phyloP scores from a whole-genome alignment of 2,329 filamentous ascomycete genomes.

The Apiospora saccharicola region DNA sequence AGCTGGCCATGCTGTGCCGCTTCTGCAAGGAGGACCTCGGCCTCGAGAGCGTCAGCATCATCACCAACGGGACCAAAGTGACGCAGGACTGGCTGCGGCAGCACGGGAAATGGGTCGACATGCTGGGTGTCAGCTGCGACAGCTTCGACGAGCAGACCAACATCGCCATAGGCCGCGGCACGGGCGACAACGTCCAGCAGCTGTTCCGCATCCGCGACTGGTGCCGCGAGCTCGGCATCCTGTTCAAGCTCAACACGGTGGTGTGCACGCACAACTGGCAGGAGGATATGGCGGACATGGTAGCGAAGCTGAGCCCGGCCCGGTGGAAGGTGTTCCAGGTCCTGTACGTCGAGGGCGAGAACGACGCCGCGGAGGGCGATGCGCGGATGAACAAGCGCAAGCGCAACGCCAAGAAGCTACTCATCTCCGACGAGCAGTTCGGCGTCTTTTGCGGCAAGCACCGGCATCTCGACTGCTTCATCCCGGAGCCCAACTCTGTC shows the following conservation, averaged over 20 bases:
- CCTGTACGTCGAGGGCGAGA: constrained; percentile 60
- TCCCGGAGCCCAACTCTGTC: constrained; percentile 56
- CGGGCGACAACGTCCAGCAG: constrained; percentile 53
- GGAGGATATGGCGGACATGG: constrained; percentile 55
- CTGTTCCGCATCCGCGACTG: constrained; percentile 52
- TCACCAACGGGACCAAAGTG: constrained; percentile 60
- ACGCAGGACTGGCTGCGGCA: constrained; percentile 50
- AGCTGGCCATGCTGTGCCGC: constrained; percentile 50
- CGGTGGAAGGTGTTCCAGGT: constrained; percentile 65
- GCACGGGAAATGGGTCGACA: constrained; percentile 55
- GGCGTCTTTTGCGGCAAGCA: constrained; percentile 54
- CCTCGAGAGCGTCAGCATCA: constrained; percentile 60
- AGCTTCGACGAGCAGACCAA: constrained; percentile 60
- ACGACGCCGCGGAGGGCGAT: constrained; percentile 51
- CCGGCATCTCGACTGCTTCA: constrained; percentile 48
- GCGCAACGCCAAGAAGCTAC: constrained; percentile 51
- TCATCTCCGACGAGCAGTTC: constrained; percentile 56
- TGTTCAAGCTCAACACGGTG: constrained; percentile 66
- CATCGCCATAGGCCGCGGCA: constrained; percentile 57
- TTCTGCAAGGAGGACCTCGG: constrained; percentile 57
- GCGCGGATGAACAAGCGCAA: constrained; percentile 35
- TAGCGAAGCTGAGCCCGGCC: constrained; percentile 53
- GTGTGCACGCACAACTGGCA: constrained; percentile 55
- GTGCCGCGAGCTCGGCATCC: constrained; percentile 56
- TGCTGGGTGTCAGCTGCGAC: constrained; percentile 63